phyloP scores from a whole-genome alignment of 306 rosid genomes.

The Comarum palustre region DNA sequence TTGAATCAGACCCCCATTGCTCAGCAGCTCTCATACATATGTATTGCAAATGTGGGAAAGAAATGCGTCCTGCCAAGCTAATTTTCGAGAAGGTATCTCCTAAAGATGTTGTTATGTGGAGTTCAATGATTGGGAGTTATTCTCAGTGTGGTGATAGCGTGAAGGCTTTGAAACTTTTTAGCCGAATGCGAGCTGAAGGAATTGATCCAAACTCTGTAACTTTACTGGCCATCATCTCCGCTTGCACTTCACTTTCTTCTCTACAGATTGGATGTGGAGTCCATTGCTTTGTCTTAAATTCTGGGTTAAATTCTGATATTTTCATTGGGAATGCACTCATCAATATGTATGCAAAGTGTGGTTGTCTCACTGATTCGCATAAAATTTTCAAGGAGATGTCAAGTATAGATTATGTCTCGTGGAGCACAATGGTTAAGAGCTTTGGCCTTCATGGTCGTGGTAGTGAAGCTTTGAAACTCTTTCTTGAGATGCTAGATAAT shows the following conservation, averaged over 20 bases:
- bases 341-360: slow-evolving; percentile 70
- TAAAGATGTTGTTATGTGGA: slow-evolving; percentile 71
- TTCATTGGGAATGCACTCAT: slow-evolving; percentile 55
- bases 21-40: slow-evolving; percentile 56
- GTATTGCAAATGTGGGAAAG: slow-evolving; percentile 43
- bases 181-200: slow-evolving; percentile 46
- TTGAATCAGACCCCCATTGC: slow-evolving; percentile 43
- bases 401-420: slow-evolving; percentile 47
- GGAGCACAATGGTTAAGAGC: slow-evolving; percentile 53
- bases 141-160: slow-evolving; percentile 41
- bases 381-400: slow-evolving; percentile 51
- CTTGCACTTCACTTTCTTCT: slow-evolving; percentile 47
- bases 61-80: slow-evolving; percentile 37
- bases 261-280: slow-evolving; percentile 37
- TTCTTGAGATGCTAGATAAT: slow-evolving; percentile 49
- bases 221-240: slow-evolving; percentile 50
- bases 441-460: slow-evolving; percentile 65
- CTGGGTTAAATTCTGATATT: slow-evolving; percentile 38
- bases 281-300: slow-evolving; percentile 48
- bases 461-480: slow-evolving; percentile 46
- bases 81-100: slow-evolving; percentile 42
- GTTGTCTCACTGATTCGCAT: slow-evolving; percentile 38
- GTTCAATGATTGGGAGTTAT: slow-evolving; percentile 50
- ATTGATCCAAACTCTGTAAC: slow-evolving; percentile 56
- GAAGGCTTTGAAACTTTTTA: slow-evolving; percentile 51